Evolutionary conservation across 164 flowering plant species (phyloP).

Genomic region (Dillenia turbinata): DNA sequence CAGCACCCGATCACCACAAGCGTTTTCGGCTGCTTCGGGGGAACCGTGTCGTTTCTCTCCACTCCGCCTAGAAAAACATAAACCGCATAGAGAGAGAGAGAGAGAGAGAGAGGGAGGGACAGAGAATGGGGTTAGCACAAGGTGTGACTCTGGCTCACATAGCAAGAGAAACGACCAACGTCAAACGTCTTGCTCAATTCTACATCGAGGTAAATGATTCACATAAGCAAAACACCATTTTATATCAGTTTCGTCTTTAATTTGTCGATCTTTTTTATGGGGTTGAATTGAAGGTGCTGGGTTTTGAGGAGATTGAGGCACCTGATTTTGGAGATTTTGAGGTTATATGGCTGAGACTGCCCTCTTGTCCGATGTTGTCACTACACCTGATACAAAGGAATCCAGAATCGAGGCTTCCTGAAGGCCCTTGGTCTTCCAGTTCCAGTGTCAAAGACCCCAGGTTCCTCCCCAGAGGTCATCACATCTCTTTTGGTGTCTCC

Average conservation of each 20-base stretch:
- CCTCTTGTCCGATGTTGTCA: slow-evolving; percentile 20
- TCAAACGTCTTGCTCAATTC: slow-evolving; percentile 76
- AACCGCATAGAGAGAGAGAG: too few species aligned
- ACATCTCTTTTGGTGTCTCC: slow-evolving; percentile 63
- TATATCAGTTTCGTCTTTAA: not conserved
- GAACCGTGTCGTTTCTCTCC: too few species aligned
- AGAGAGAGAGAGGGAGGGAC: not conserved
- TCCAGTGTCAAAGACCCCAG: slow-evolving; percentile 49
- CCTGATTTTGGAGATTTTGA: slow-evolving; percentile 57
- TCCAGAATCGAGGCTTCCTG: slow-evolving; percentile 57
- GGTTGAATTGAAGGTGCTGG: slow-evolving; percentile 45
- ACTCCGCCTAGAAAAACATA: too few species aligned
- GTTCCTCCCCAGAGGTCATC: slow-evolving; percentile 76
- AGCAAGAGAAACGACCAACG: slow-evolving; percentile 70
- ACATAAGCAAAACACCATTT: not conserved
- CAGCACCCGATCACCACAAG: too few species aligned
- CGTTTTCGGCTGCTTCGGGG: too few species aligned
- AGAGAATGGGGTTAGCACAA: slow-evolving; percentile 40
- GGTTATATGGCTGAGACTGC: slow-evolving; percentile 71
- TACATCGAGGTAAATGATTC: slow-evolving; percentile 63
- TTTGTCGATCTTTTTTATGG: not conserved
- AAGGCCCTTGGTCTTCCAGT: slow-evolving; percentile 57
- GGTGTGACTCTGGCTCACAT: slow-evolving; percentile 65
- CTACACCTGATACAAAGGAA: slow-evolving; percentile 72
- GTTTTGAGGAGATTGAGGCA: slow-evolving; percentile 76